Base-by-base conservation (phyloP, 176 grass and related monocot species). In the Zizania latifolia region DNA sequence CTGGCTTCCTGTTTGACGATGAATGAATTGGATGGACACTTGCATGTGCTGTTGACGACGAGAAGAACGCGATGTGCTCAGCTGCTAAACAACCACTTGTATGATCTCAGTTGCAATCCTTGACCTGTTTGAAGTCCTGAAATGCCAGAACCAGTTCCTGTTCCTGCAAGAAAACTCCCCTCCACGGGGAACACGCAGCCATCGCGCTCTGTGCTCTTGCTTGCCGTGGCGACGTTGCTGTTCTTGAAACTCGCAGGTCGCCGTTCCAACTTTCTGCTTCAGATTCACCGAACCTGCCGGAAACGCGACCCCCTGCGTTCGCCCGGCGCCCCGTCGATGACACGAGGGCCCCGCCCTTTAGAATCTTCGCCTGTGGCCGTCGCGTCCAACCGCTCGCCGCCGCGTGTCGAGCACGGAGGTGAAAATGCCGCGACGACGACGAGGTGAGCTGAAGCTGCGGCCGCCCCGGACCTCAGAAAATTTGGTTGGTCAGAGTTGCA, bases 381-480 rank as follows among this genome's bases (percentile, higher is more conserved):
- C 12, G 12, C 19, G 19, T 10, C 63, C 50, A 41, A 58, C 24
- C 34, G 35, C 21, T 14, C 9, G 33, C 22, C 58, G 29, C 38
- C 38, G 72, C 56, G 78, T 67, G 58, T 37, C 32, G 21, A 0
- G 13, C 11, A 1, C 19, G 23, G 17, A 11, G 55, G 27, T 13
- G 29, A 54, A 31, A 39, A 5, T n/a, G n/a, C n/a, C n/a, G n/a
- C n/a, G n/a, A 32, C 62, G 19, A 14, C 34, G 7, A 65, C 62
- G 62, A 31, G 27, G 57, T 3, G 57, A 28, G 64, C 77, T 63
- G 78, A 3, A 38, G 6, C 27, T 10, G 43, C 79, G 14, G 0
- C 28, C 45, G 58, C 22, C 62, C 79, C 65, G 66, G 22, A 24
- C 85, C 85, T 39, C 85, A 87, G 9, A 78, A 87, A 83, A 41